Base-by-base conservation (phyloP, 2,329 filamentous ascomycete genomes). In the Cadophora sp. region DNA sequence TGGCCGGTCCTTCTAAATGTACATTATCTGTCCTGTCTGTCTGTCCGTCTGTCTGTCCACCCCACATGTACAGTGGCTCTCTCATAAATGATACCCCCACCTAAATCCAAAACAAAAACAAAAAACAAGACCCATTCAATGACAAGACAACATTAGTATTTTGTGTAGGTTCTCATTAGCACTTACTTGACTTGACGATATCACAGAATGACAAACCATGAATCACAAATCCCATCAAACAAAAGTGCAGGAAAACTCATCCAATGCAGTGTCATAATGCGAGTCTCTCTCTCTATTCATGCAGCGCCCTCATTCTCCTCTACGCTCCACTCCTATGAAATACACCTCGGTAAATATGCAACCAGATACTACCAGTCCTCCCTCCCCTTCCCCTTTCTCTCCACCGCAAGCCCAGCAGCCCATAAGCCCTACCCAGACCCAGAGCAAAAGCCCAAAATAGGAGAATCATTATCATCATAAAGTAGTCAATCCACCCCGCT, bases 401-500 rank as follows among this genome's bases (percentile, higher is more conserved):
- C 36, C 36, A 13, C 36, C 7, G 16, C 48, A 36, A 59, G 14
- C 43, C 27, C 9, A 51, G 18, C 16, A 24, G 4, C 43, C 22
- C 36, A 39, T 39, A 13, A 39, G 22, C 22, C 43, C 59, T 9
- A 33, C 14, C n/a, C 43, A 24, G n/a, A 16, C 30, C 24, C 24
- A 13, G 36, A 13, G 14, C 27, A 36, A 18, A 14, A 50, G 58
- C 27, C 53, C 16, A 43, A 33, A 68, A 67, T n/a, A 62, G 62
- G 66, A 51, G 63, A 63, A 63, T 68, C 66, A 56, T 68, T 27
- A 63, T 65, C 66, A 56, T 58, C 55, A 58, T 58, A 33, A 41
- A 58, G 36, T 18, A 58, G 16, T 20, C 36, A 41, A 24, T 39
- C 36, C 27, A 30, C 27, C 27, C 27, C 27, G 27, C 27, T 30